phyloP scores from a whole-genome alignment of 352 stramenopile species.

The Phytophthora gonapodyides region DNA sequence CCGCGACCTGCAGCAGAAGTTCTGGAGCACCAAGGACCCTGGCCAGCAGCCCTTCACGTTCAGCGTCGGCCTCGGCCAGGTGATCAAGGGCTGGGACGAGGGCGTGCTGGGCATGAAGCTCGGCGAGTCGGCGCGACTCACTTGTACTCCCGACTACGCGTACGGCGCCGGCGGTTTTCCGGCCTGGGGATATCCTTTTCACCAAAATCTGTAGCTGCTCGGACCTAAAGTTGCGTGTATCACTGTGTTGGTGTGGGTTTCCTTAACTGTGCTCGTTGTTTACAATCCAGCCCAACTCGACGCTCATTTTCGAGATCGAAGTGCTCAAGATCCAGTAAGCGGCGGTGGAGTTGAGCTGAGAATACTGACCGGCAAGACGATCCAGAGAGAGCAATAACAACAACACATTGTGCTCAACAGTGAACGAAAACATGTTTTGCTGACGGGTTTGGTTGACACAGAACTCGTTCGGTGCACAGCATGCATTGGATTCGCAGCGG shows the following conservation, averaged over 20 bases:
- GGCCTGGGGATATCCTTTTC: constrained; percentile 91
- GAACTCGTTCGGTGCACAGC: too few relatives aligned
- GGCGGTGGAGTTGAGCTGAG: too few relatives aligned
- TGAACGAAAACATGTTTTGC: too few relatives aligned
- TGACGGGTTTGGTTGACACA: too few relatives aligned
- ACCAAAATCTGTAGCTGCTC: constrained; percentile 19
- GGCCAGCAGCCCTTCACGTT: constrained; percentile 95
- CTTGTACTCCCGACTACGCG: constrained; percentile 94
- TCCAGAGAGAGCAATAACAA: too few relatives aligned
- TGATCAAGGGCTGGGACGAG: constrained; percentile 98
- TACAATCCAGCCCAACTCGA: constrained; percentile 93
- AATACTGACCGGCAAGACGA: too few relatives aligned
- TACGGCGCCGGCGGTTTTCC: constrained; percentile 93
- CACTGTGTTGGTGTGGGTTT: constrained; percentile 12
- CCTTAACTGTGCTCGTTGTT: constrained; percentile 7
- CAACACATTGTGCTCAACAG: too few relatives aligned
- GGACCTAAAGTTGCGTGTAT: constrained; percentile 12
- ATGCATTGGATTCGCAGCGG: too few relatives aligned
- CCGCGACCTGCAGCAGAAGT: constrained; percentile 80
- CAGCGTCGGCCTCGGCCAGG: constrained; percentile 89
- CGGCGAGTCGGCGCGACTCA: constrained; percentile 91
- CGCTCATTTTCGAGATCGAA: constrained; percentile 93
- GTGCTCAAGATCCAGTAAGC: constrained; percentile 81
- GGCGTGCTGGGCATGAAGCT: constrained; percentile 86
- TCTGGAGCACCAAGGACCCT: constrained; percentile 97